phyloP scores from a whole-genome alignment of 768 basidiomycete species.

The Kwoniella mangroviensis region DNA sequence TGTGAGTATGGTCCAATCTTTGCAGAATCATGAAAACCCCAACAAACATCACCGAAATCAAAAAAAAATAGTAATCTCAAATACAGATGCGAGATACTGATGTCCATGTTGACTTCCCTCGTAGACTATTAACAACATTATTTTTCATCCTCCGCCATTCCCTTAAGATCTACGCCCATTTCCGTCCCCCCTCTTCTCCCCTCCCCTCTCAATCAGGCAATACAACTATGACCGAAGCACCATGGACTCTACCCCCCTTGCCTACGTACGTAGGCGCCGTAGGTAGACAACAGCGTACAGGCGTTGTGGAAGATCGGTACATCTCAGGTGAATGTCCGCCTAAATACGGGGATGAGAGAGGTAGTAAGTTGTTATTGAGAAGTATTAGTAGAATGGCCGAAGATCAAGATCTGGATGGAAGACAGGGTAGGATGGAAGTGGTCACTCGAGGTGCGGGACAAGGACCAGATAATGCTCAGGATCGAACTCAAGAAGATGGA shows the following conservation, averaged over 20 bases:
- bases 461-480: neutral
- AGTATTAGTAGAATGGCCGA: conserved; percentile 11
- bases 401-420: neutral
- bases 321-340: conserved; percentile 19
- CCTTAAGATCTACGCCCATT: conserved; percentile 2
- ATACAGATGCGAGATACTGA: no score
- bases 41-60: no score
- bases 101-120: neutral
- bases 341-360: conserved; percentile 29
- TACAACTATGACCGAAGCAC: neutral
- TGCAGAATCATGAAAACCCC: neutral
- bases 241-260: conserved; percentile 12
- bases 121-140: neutral
- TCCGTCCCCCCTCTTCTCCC: conserved; percentile 4
- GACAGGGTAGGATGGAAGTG: neutral
- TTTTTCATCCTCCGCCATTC: conserved; percentile 9
- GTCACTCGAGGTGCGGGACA: neutral
- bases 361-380: conserved; percentile 19
- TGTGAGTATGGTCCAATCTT: conserved; percentile 3
- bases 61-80: no score
- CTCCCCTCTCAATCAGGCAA: neutral
- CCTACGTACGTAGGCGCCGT: conserved; percentile 15
- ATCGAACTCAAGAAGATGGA: neutral
- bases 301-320: conserved; percentile 24
- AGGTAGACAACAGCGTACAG: conserved; percentile 10